These are phyloP conservation scores for Phytophthora brassicae DNA, from an alignment of 352 stramenopile genomes.

Conservation along the genomic window DNA sequence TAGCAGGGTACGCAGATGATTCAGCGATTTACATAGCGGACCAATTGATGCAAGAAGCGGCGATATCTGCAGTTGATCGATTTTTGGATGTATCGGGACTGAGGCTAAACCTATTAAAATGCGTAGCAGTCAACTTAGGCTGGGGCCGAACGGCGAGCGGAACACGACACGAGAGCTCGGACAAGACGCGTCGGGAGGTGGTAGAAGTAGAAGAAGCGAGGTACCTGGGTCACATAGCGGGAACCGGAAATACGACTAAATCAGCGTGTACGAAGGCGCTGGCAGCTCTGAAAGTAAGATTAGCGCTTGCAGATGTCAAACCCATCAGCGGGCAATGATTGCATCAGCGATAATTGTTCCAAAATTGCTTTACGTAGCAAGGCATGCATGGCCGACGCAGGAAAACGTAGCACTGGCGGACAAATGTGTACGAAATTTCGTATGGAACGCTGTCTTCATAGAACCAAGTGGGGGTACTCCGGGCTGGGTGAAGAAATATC, in stretches of 20 bases:
- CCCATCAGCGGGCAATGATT: not conserved
- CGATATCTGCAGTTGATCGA: not conserved
- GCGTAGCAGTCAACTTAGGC: not conserved
- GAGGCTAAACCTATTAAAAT: not conserved
- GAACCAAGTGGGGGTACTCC: too few relatives aligned
- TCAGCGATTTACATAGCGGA: not conserved
- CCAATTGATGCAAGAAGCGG: too few relatives aligned
- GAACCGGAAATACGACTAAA: not conserved
- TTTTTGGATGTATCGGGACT: not conserved
- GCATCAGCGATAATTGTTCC: not conserved
- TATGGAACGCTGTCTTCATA: not conserved
- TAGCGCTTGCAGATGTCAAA: not conserved
- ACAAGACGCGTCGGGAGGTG: too few relatives aligned
- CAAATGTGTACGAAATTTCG: not conserved
- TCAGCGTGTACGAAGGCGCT: not conserved
- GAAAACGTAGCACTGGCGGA: not conserved
- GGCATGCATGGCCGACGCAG: not conserved
- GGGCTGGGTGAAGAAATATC: not conserved
- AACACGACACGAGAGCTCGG: too few relatives aligned
- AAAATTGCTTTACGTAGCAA: not conserved
- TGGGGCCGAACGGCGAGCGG: not conserved
- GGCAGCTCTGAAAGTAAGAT: not conserved
- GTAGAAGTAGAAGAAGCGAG: too few relatives aligned
- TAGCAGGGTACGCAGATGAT: not conserved
- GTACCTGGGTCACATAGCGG: not conserved